Percentiles rank a stretch among this genome's conserved stretches.
These are phyloP conservation scores for Hypocrella siamensis DNA, from an alignment of 2,329 filamentous ascomycete genomes.

Conservation along the genomic window DNA sequence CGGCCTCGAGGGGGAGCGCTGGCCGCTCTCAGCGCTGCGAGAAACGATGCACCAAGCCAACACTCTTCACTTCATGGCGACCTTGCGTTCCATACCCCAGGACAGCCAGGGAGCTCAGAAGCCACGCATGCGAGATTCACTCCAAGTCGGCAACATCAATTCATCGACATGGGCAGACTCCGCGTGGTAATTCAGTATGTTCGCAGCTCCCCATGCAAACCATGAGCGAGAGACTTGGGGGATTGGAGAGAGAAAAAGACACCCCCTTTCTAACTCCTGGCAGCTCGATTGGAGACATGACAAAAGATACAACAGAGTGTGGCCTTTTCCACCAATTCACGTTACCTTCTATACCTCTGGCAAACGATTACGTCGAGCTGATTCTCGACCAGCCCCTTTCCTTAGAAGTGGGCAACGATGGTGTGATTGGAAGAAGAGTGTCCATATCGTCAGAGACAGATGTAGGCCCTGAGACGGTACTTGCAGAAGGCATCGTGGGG, in stretches of 20 bases:
- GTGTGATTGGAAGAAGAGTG: constrained; percentile 32
- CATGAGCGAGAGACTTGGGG: neutral
- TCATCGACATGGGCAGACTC: constrained; percentile 10
- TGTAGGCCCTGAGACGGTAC: constrained; percentile 12
- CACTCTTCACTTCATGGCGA: constrained; percentile 16
- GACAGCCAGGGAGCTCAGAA: constrained; percentile 16
- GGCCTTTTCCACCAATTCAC: constrained; percentile 24
- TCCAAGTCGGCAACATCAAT: constrained; percentile 9
- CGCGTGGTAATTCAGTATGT: constrained; percentile 29
- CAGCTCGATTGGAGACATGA: constrained; percentile 25
- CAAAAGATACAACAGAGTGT: constrained; percentile 21
- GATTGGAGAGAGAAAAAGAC: no score
- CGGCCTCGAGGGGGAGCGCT: constrained; percentile 29
- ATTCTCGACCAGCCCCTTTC: constrained; percentile 22
- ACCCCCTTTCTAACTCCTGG: constrained; percentile 10
- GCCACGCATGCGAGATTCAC: constrained; percentile 29
- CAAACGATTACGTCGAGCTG: constrained; percentile 14
- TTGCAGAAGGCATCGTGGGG: constrained; percentile 34
- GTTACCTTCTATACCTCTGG: constrained; percentile 9
- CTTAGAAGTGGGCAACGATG: constrained; percentile 26
- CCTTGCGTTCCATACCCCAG: constrained; percentile 27
- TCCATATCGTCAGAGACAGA: constrained; percentile 18
- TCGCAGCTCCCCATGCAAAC: neutral
- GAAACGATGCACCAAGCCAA: neutral
- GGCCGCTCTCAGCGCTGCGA: constrained; percentile 22